A percentile compares a stretch with the other conserved stretches of the same genome.
Conservation (phyloP, 2,329 filamentous ascomycete genomes). For the Neofusicoccum cordaticola region DNA sequence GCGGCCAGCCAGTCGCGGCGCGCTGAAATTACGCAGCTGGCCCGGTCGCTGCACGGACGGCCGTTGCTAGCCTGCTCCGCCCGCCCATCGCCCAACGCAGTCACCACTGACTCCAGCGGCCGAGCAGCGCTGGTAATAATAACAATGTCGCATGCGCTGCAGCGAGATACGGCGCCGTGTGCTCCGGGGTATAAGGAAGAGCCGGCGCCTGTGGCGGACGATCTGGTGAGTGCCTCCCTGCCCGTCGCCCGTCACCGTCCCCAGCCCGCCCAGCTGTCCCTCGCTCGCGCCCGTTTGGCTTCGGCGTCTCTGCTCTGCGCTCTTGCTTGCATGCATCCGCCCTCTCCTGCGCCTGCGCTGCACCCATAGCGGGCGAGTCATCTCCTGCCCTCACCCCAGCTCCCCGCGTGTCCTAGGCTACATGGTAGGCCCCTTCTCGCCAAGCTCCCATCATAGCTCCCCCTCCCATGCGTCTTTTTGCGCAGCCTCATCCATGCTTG, state of each 20-base stretch:
- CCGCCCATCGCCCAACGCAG: slow-evolving; percentile 25
- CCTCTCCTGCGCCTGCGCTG: slow-evolving; percentile 33
- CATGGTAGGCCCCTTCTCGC: slow-evolving; percentile 41
- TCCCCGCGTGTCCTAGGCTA: slow-evolving; percentile 34
- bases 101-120: slow-evolving; percentile 17
- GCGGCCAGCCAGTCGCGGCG: slow-evolving; percentile 7
- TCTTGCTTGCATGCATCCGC: slow-evolving; percentile 30
- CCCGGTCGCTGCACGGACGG: slow-evolving; percentile 22
- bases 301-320: slow-evolving; percentile 22
- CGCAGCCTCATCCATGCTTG: slow-evolving; percentile 19
- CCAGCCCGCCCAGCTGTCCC: slow-evolving; percentile 20
- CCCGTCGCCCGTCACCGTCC: slow-evolving; percentile 17
- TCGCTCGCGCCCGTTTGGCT: slow-evolving; percentile 32
- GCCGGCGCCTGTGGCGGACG: slow-evolving; percentile 43
- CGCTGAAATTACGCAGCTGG: slow-evolving; percentile 14
- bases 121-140: slow-evolving; percentile 32
- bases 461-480: slow-evolving; percentile 23
- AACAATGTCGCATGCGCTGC: slow-evolving; percentile 35
- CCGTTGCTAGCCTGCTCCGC: slow-evolving; percentile 28
- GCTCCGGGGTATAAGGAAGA: slow-evolving; percentile 45
- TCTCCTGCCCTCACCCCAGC: slow-evolving; percentile 37
- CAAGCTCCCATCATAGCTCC: slow-evolving; percentile 20
- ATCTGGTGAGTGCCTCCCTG: slow-evolving; percentile 42
- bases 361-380: slow-evolving; percentile 22
- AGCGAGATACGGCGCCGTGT: slow-evolving; percentile 29